Evolutionary conservation across 2,329 filamentous ascomycete species (phyloP).

Genomic region (Pleoardoris graminearum): DNA sequence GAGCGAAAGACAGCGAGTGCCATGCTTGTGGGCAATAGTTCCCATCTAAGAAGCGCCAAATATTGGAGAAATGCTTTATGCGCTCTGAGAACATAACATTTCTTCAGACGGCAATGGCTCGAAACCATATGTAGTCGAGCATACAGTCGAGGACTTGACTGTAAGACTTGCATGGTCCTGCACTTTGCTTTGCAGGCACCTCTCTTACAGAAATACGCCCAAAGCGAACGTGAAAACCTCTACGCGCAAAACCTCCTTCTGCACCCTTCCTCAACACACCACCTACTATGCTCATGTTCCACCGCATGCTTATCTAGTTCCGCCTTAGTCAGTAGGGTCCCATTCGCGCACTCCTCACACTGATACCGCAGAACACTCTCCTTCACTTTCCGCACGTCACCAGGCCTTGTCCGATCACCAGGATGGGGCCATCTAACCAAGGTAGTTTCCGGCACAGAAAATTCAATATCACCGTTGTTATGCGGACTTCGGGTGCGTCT

Average conservation of each 20-base stretch:
- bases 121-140: too few relatives aligned
- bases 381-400: conserved; percentile 17
- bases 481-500: neutral
- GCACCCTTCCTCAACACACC: conserved; percentile 22
- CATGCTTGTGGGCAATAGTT: too few relatives aligned
- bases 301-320: conserved; percentile 29
- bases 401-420: conserved; percentile 12
- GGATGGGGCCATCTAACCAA: conserved; percentile 30
- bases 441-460: conserved; percentile 30
- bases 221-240: neutral
- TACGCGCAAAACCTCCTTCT: conserved; percentile 31
- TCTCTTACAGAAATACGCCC: too few relatives aligned
- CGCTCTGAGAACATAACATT: too few relatives aligned
- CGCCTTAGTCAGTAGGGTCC: conserved; percentile 26
- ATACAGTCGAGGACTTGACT: too few relatives aligned
- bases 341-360: conserved; percentile 29
- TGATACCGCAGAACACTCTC: conserved; percentile 19
- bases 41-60: too few relatives aligned
- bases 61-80: too few relatives aligned
- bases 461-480: conserved; percentile 13
- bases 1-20: too few relatives aligned
- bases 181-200: too few relatives aligned
- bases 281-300: conserved; percentile 30
- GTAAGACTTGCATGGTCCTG: too few relatives aligned
- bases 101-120: too few relatives aligned